Percentiles rank a stretch among this genome's conserved stretches.
Conservation (phyloP, 2,329 filamentous ascomycete genomes). For the Fusarium metavorans region DNA sequence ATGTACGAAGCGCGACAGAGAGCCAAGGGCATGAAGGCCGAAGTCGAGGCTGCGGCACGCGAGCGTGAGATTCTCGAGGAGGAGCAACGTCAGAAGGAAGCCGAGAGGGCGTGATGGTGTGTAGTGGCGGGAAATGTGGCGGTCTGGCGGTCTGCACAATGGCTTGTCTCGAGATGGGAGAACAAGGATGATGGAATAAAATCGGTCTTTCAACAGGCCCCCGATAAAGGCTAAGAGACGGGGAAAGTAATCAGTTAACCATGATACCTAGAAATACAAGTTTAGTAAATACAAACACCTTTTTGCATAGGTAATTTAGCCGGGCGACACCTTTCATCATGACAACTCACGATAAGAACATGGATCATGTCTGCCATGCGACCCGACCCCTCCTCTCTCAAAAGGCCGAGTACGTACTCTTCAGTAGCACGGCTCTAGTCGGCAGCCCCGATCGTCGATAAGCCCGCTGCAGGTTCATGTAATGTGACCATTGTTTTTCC, state of each 20-base stretch:
- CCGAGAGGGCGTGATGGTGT: constrained; percentile 45
- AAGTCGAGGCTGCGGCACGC: constrained; percentile 76
- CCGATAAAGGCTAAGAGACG: constrained; percentile 8
- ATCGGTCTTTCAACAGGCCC: constrained; percentile 44
- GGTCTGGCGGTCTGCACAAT: constrained; percentile 16
- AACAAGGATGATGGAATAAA: not conserved
- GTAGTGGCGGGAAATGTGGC: constrained; percentile 7
- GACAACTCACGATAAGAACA: constrained; percentile 2
- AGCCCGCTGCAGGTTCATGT: constrained; percentile 21
- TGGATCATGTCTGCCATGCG: not conserved
- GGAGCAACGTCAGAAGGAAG: constrained; percentile 65
- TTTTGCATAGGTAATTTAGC: not conserved
- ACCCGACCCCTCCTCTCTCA: not conserved
- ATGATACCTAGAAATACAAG: constrained; percentile 25
- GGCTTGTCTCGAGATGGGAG: not conserved
- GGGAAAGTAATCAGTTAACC: constrained; percentile 31
- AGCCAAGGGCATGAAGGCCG: constrained; percentile 88
- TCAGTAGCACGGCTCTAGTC: not conserved
- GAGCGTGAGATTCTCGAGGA: constrained; percentile 72
- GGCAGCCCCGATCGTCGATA: constrained; percentile 24
- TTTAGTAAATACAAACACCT: not conserved
- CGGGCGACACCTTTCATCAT: constrained; percentile 14
- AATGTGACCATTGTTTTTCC: constrained; percentile 27
- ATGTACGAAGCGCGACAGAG: constrained; percentile 93
- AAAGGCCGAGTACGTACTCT: not conserved